Evolutionary conservation across 2,329 filamentous ascomycete genomes (phyloP).

Genomic region (Colletotrichum costaricense): DNA sequence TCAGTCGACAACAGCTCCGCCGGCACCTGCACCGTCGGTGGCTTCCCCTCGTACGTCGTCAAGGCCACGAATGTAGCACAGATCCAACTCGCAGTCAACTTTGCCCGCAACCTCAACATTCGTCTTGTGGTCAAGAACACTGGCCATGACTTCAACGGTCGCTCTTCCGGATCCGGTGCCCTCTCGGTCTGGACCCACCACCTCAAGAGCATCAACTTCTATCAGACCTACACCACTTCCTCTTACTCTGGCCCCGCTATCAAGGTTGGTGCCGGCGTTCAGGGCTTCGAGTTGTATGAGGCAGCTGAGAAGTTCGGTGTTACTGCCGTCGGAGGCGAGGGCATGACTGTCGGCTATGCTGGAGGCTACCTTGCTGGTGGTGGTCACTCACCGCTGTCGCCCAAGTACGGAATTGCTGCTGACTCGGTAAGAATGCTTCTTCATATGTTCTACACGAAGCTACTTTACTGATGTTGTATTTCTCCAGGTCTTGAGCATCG

Average conservation of each 20-base stretch:
- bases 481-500: slow-evolving; percentile 50
- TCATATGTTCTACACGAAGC: slow-evolving; percentile 48
- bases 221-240: slow-evolving; percentile 43
- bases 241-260: slow-evolving; percentile 63
- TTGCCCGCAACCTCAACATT: slow-evolving; percentile 58
- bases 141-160: slow-evolving; percentile 47
- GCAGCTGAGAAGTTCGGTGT: slow-evolving; percentile 57
- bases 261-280: slow-evolving; percentile 64
- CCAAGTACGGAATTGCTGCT: slow-evolving; percentile 65
- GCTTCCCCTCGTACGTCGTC: slow-evolving; percentile 54
- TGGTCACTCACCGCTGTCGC: slow-evolving; percentile 65
- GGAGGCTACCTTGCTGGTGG: slow-evolving; percentile 71
- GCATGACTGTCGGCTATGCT: slow-evolving; percentile 64
- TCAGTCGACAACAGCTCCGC: slow-evolving; percentile 37
- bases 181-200: slow-evolving; percentile 51
- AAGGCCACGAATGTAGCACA: slow-evolving; percentile 54
- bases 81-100: slow-evolving; percentile 58
- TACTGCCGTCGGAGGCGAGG: slow-evolving; percentile 65
- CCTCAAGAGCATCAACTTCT: slow-evolving; percentile 52
- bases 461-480: neutral
- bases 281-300: slow-evolving; percentile 61
- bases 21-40: slow-evolving; percentile 51
- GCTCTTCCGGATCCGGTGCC: slow-evolving; percentile 48
- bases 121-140: slow-evolving; percentile 62
- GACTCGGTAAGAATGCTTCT: slow-evolving; percentile 59